Conservation (phyloP, 352 stramenopile species). For the Pythium chondricola region DNA sequence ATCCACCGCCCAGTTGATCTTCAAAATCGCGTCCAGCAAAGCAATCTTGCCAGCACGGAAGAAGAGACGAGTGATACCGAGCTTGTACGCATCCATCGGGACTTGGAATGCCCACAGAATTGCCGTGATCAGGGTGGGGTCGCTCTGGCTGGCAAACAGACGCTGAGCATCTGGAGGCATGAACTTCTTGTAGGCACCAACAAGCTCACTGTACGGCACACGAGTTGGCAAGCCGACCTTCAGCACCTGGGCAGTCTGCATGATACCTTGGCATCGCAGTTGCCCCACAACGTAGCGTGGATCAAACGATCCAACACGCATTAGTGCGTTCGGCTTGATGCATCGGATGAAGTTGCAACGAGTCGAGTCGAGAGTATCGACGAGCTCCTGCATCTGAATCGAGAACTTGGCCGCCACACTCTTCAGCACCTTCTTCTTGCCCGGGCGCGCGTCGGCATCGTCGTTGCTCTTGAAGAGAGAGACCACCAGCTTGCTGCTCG, state of each 20-base stretch:
- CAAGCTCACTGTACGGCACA: slow-evolving; percentile 70
- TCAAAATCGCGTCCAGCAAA: slow-evolving; percentile 68
- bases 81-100: slow-evolving; percentile 67
- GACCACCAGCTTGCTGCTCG: slow-evolving; percentile 50
- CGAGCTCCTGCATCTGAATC: slow-evolving; percentile 77
- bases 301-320: slow-evolving; percentile 69
- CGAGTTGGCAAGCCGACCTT: slow-evolving; percentile 81
- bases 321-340: slow-evolving; percentile 84
- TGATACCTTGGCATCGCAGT: slow-evolving; percentile 80
- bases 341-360: slow-evolving; percentile 87
- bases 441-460: slow-evolving; percentile 35
- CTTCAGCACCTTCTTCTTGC: slow-evolving; percentile 79
- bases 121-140: slow-evolving; percentile 65
- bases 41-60: slow-evolving; percentile 75
- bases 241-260: slow-evolving; percentile 85
- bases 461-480: slow-evolving; percentile 67
- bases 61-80: slow-evolving; percentile 73
- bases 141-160: slow-evolving; percentile 67
- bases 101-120: slow-evolving; percentile 86
- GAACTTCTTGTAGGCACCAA: slow-evolving; percentile 57
- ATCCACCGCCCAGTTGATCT: slow-evolving; percentile 63
- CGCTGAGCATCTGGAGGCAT: slow-evolving; percentile 63
- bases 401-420: slow-evolving; percentile 63
- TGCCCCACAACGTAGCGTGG: slow-evolving; percentile 76
- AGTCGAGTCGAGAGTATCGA: slow-evolving; percentile 71